Conservation (phyloP, 148 eudicot genomes). For the Amaranthus hypochondriacus region DNA sequence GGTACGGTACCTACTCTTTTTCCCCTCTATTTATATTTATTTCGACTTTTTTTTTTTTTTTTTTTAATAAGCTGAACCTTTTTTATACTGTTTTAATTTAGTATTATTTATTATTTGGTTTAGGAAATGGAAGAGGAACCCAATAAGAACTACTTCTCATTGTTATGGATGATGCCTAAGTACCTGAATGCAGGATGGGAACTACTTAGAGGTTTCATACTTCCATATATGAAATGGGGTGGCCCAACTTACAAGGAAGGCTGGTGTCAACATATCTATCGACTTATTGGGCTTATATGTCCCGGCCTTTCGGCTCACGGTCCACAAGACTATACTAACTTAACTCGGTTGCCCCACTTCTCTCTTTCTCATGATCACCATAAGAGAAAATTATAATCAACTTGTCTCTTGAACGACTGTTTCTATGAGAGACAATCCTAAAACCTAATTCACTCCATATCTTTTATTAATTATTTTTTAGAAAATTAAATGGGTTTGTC, state of each 20-base stretch:
- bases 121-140: constrained; percentile 62
- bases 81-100: neutral
- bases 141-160: constrained; percentile 74
- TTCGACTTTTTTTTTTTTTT: neutral
- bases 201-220: constrained; percentile 53
- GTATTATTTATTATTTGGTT: neutral
- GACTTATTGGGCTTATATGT: constrained; percentile 44
- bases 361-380: neutral
- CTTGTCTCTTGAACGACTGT: too few relatives aligned
- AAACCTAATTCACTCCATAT: too few relatives aligned
- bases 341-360: constrained; percentile 44
- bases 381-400: neutral
- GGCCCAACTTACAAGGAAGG: constrained; percentile 51
- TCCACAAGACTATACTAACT: constrained; percentile 61
- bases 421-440: too few relatives aligned
- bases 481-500: too few relatives aligned
- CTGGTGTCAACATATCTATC: constrained; percentile 26
- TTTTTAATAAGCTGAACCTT: too few relatives aligned
- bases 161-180: constrained; percentile 47
- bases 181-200: constrained; percentile 60
- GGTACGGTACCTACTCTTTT: constrained; percentile 24
- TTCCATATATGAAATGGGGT: constrained; percentile 34
- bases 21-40: neutral
- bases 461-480: too few relatives aligned
- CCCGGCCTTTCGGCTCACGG: constrained; percentile 70